Evolutionary conservation across 2,329 filamentous ascomycete species (phyloP).

Genomic region (Pyrenochaeta sp.): DNA sequence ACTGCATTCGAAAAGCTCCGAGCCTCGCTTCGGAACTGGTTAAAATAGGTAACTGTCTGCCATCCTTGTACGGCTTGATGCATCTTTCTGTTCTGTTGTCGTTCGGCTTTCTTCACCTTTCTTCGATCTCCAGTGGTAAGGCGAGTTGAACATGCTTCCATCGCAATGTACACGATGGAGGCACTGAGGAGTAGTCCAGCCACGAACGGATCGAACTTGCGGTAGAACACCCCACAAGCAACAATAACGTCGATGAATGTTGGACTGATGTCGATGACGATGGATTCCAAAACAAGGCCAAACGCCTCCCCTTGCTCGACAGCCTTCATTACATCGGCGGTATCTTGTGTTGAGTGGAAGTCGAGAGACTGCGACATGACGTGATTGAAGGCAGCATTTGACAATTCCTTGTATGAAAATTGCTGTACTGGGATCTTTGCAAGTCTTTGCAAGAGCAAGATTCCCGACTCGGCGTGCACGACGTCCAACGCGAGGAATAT

Average conservation of each 20-base stretch:
- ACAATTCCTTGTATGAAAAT: conserved; percentile 9
- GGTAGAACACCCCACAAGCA: conserved; percentile 43
- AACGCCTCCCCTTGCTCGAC: conserved; percentile 66
- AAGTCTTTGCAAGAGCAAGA: conserved; percentile 56
- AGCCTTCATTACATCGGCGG: conserved; percentile 67
- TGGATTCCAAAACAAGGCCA: conserved; percentile 62
- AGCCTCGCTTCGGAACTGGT: conserved; percentile 10
- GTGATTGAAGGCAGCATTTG: conserved; percentile 61
- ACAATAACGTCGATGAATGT: conserved; percentile 62
- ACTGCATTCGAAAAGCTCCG: conserved; percentile 5
- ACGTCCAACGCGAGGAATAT: conserved; percentile 58
- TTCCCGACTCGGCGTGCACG: conserved; percentile 47
- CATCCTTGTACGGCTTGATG: conserved; percentile 45
- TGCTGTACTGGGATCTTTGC: conserved; percentile 63
- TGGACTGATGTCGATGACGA: conserved; percentile 64
- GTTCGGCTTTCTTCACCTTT: conserved; percentile 3
- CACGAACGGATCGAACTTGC: conserved; percentile 5
- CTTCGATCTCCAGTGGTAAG: conserved; percentile 8
- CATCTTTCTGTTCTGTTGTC: conserved; percentile 12
- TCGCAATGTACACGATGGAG: conserved; percentile 4
- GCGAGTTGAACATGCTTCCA: conserved; percentile 2
- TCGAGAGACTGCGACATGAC: conserved; percentile 71
- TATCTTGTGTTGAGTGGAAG: conserved; percentile 73
- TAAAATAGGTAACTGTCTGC: conserved; percentile 64
- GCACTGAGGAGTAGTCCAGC: conserved; percentile 4